phyloP scores from a whole-genome alignment of 2,329 filamentous ascomycete species.

The Zarea fungicola region DNA sequence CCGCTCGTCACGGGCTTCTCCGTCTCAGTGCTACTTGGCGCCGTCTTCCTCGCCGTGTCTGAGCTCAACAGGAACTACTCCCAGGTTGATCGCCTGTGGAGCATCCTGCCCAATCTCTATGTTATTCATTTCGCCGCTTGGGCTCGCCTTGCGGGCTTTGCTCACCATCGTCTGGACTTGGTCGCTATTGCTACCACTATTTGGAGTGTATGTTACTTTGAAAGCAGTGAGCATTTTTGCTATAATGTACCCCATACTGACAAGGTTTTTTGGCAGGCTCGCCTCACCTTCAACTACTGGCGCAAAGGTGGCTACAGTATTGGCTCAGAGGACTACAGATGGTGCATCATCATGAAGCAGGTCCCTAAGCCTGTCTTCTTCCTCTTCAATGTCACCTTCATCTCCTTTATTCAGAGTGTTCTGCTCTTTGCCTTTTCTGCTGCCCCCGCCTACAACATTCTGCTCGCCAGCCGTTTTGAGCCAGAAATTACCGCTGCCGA shows the following conservation, averaged over 20 bases:
- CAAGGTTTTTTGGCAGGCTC: no score
- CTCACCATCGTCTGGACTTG: constrained; percentile 66
- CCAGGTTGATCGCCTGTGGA: constrained; percentile 94
- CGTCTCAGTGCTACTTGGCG: constrained; percentile 64
- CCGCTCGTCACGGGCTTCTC: constrained; percentile 73
- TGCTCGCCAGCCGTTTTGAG: constrained; percentile 65
- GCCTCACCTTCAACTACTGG: constrained; percentile 95
- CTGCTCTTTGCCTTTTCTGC: constrained; percentile 74
- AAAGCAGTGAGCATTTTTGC: no score
- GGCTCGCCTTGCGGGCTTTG: constrained; percentile 68
- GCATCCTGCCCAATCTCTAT: constrained; percentile 80
- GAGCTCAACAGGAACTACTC: constrained; percentile 93
- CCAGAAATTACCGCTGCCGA: constrained; percentile 41
- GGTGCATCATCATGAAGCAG: constrained; percentile 65
- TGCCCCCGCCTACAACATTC: constrained; percentile 72
- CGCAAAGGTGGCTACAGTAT: constrained; percentile 85
- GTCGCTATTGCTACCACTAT: constrained; percentile 63
- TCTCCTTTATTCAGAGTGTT: constrained; percentile 75
- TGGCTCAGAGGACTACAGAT: constrained; percentile 93
- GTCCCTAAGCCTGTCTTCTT: constrained; percentile 66
- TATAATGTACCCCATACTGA: no score
- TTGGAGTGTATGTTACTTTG: constrained; percentile 68
- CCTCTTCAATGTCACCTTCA: constrained; percentile 84
- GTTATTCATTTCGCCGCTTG: constrained; percentile 80
- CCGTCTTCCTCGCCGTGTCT: constrained; percentile 67